Conservation (phyloP, 1,284 basidiomycete genomes). For the Tilletiopsis washingtonensis region DNA sequence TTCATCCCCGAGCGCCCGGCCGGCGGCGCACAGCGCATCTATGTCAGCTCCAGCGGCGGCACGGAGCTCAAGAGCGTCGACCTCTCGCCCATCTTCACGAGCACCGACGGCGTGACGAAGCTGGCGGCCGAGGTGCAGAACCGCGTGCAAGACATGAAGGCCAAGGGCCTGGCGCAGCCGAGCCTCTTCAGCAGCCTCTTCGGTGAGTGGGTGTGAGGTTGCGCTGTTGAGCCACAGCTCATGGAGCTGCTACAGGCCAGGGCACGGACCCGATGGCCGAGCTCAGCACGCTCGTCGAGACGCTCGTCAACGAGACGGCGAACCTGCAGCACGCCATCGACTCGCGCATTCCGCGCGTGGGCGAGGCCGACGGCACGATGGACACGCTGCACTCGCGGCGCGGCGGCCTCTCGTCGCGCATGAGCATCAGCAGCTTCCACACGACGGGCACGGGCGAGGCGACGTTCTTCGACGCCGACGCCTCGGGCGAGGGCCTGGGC, state of each 20-base stretch:
- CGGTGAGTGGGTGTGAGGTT: too few relatives aligned
- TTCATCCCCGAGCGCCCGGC: slow-evolving; percentile 33
- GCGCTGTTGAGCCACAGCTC: too few relatives aligned
- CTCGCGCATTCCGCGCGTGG: slow-evolving; percentile 20
- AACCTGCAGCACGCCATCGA: slow-evolving; percentile 29
- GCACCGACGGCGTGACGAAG: slow-evolving; percentile 22
- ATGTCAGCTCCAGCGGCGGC: slow-evolving; percentile 20
- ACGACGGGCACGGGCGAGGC: slow-evolving; percentile 33
- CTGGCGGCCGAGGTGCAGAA: slow-evolving; percentile 22
- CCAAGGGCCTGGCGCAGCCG: slow-evolving; percentile 1
- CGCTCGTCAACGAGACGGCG: slow-evolving; percentile 27
- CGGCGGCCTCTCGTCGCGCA: slow-evolving; percentile 10
- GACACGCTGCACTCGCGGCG: slow-evolving; percentile 15
- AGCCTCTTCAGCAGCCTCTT: background rate
- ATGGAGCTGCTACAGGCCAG: too few relatives aligned
- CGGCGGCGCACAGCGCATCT: slow-evolving; percentile 18
- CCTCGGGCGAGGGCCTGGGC: slow-evolving; percentile 12
- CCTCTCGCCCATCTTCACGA: slow-evolving; percentile 21
- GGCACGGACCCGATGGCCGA: slow-evolving; percentile 12
- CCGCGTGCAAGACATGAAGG: slow-evolving; percentile 1
- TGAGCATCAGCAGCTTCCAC: slow-evolving; percentile 25
- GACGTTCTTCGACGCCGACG: slow-evolving; percentile 38
- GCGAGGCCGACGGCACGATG: slow-evolving; percentile 23
- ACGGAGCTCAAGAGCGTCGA: slow-evolving; percentile 30
- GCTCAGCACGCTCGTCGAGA: slow-evolving; percentile 20